These are phyloP conservation scores for Lipomyces starkeyi DNA, from an alignment of 805 yeast species.

Conservation along the genomic window DNA sequence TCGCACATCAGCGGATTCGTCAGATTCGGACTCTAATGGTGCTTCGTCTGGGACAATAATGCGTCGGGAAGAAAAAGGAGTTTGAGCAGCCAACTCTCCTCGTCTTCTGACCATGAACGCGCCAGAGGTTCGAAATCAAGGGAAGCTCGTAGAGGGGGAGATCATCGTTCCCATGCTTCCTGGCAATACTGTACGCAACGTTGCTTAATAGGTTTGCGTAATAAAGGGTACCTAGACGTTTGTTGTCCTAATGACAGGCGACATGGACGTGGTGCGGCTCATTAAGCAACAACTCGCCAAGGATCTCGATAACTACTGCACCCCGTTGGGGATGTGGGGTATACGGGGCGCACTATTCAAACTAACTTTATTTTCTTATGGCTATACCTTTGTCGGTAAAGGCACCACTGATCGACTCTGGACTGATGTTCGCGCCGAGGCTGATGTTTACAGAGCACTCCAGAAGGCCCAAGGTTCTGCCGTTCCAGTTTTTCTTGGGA, in stretches of 20 bases:
- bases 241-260: slow-evolving; percentile 7
- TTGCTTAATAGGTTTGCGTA: not conserved
- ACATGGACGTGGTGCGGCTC: not conserved
- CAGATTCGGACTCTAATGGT: slow-evolving; percentile 5
- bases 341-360: slow-evolving; percentile 6
- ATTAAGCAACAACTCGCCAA: slow-evolving; percentile 4
- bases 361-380: slow-evolving; percentile 5
- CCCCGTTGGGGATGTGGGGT: not conserved
- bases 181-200: slow-evolving; percentile 12
- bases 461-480: slow-evolving; percentile 10
- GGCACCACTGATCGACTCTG: slow-evolving; percentile 2
- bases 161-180: not conserved
- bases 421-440: not conserved
- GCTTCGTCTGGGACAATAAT: not conserved
- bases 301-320: slow-evolving; percentile 7
- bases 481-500: slow-evolving; percentile 7
- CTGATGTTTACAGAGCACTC: slow-evolving; percentile 6
- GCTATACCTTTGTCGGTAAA: slow-evolving; percentile 8
- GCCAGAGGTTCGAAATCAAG: slow-evolving; percentile 4
- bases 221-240: slow-evolving; percentile 2
- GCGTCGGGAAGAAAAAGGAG: slow-evolving; percentile 6
- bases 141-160: not conserved
- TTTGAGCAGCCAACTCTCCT: not conserved
- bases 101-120: not conserved
- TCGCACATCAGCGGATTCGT: slow-evolving; percentile 5